Conservation (phyloP, 495 filamentous ascomycete species). For the Neohortaea acidophila region DNA sequence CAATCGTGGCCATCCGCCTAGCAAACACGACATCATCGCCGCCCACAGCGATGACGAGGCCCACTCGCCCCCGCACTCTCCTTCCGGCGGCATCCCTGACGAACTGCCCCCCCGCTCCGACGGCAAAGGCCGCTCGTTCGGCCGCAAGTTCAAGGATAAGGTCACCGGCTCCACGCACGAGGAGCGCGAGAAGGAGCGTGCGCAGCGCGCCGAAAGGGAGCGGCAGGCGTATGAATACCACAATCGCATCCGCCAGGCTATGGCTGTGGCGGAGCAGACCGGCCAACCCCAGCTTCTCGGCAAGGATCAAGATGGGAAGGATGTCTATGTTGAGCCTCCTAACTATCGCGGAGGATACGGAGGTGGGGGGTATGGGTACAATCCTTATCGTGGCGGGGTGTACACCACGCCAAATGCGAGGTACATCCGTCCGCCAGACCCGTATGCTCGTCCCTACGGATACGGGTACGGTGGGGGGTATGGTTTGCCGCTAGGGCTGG, state of each 20-base stretch:
- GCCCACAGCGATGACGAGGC: constrained; percentile 32
- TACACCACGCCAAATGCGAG: constrained; percentile 31
- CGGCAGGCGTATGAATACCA: constrained; percentile 27
- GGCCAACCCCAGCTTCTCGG: constrained; percentile 34
- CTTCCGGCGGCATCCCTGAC: constrained; percentile 4
- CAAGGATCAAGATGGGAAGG: constrained; percentile 31
- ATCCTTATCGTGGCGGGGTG: constrained; percentile 27
- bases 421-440: constrained; percentile 30
- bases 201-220: constrained; percentile 30
- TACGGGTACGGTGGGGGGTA: constrained; percentile 29
- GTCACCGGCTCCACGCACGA: constrained; percentile 33
- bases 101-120: constrained; percentile 9
- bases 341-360: constrained; percentile 15
- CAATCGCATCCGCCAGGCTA: constrained; percentile 25
- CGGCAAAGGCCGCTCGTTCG: constrained; percentile 22
- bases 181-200: constrained; percentile 27
- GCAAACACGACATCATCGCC: constrained; percentile 27
- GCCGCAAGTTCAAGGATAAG: constrained; percentile 35
- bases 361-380: constrained; percentile 25
- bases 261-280: constrained; percentile 29
- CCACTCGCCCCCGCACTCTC: constrained; percentile 10
- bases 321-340: constrained; percentile 34
- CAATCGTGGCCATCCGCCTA: constrained; percentile 21
- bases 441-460: constrained; percentile 33
- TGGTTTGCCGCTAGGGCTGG: constrained; percentile 28